Evolutionary conservation across 2,329 filamentous ascomycete genomes (phyloP), one percentile per base, ranked within the genome.

Genomic region (Aspergillus pseudoglaucus): DNA sequence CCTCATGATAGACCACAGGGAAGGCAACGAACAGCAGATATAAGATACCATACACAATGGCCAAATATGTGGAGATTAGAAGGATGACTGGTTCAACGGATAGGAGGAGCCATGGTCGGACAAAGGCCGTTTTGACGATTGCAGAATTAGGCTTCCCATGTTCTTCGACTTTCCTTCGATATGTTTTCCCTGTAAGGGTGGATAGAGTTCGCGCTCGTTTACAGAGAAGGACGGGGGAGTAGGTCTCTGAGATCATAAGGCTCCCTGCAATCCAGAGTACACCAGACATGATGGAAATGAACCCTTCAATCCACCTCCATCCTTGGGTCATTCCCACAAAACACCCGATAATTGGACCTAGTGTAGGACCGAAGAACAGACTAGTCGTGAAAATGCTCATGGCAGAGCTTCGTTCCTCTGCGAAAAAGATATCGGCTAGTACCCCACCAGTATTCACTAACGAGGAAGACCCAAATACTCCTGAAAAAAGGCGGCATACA

Each of bases 361-460:
- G 30, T 2, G 58, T 57, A 6, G 61, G 60, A n/a, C 61, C 52
- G 35, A 86, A 70, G 62, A 85, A 85, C 1, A 83, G 83, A 2
- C 81, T 80, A 12, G 80, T 75, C 4, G 83, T 79, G 59, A 86
- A 88, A n/a, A 85, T 59, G 20, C 78, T 76, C 55, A 81, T 77
- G 0, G 82, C 83, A 33, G 74, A 47, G 50, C 80, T 78, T 45
- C 79, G 66, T 47, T 80, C 68, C 1, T 69, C 63, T 2, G 75
- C 73, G 2, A 69, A 62, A 53, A 82, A 82, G 62, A 81, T 78
- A 55, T 83, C 80, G 7, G 79, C 76, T 47, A 82, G 77, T 5
- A 81, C 77, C 47, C 61, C 61, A 23, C 61, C 60, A 2, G 61
- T 58, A 20, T 63, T 63, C 12, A 60, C 63, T 23, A 83, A 65